phyloP scores from a whole-genome alignment of 495 filamentous ascomycete species.

The Aspergillus sclerotiicarbonarius region DNA sequence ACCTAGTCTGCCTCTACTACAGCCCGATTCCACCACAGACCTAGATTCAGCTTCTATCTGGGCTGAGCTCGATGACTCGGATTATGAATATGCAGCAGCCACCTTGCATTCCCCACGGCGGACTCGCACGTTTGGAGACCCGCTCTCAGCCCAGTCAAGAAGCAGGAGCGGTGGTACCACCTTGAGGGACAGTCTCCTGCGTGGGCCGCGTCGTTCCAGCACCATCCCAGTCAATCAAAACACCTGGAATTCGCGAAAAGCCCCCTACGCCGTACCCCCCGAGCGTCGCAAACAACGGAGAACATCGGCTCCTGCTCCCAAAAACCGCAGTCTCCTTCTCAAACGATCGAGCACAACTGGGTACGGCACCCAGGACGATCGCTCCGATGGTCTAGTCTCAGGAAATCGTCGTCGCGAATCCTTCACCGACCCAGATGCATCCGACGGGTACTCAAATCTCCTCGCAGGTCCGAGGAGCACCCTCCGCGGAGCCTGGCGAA shows the following conservation, averaged over 20 bases:
- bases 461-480: slow-evolving; percentile 37
- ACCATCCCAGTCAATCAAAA: slow-evolving; percentile 26
- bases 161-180: slow-evolving; percentile 26
- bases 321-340: slow-evolving; percentile 21
- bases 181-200: slow-evolving; percentile 17
- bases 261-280: slow-evolving; percentile 9
- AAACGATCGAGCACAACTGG: slow-evolving; percentile 19
- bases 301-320: slow-evolving; percentile 29
- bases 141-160: slow-evolving; percentile 23
- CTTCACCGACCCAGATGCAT: neutral
- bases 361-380: slow-evolving; percentile 33
- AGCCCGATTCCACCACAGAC: slow-evolving; percentile 29
- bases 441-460: slow-evolving; percentile 9
- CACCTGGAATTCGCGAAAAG: slow-evolving; percentile 25
- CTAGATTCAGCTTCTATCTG: slow-evolving; percentile 48
- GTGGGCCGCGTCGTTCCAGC: slow-evolving; percentile 27
- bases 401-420: neutral
- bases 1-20: slow-evolving; percentile 37
- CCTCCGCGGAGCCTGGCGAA: slow-evolving; percentile 27
- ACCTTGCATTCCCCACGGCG: slow-evolving; percentile 15
- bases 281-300: slow-evolving; percentile 20
- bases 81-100: slow-evolving; percentile 25
- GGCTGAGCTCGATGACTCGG: slow-evolving; percentile 51
- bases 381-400: neutral
- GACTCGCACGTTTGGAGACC: slow-evolving; percentile 17